Evolutionary conservation across 257 asterid species (phyloP), one percentile per base, ranked within the genome.

Genomic region (Forsythia suspensa): DNA sequence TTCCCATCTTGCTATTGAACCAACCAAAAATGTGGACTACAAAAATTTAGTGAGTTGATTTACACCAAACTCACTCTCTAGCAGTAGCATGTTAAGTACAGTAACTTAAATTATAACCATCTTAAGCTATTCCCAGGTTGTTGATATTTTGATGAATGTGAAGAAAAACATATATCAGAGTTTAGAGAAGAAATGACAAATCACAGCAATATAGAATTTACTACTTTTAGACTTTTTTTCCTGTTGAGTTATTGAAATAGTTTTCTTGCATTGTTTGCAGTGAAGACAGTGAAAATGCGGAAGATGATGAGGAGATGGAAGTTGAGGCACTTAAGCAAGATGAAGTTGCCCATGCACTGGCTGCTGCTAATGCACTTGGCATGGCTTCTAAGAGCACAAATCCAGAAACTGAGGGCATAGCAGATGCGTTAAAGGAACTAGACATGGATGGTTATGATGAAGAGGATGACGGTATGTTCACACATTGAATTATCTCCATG

Each of bases 391-490:
- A 77, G 72, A 79, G 76, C 78, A 46, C 81, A 15, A 84, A 81
- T 74, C 4, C 71, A 6, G 97, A 84, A 75, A 41, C 90, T 4
- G 96, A 90, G 73, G 74, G 82, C 86, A 79, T 93, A 72, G 70
- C 88, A 3, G 92, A 87, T 77, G 96, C 90, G 52, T 63, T 92
- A 82, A 82, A 87, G 84, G 94, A 93, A 75, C 87, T 95, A 43
- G 90, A 93, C 83, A 92, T 95, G 98, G 99, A 93, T 76, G 76
- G 85, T 71, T 95, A 95, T 76, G 98, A 93, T 42, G 92, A 95
- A 11, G 99, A 95, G 81, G 98, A 95, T 40, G 96, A 91, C 75
- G 97, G 97, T 92, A 90, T 43, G 38, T 67, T 44, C 13, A 11
- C 5, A 6, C 52, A 0, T 44, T 8, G 52, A 44, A 44, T 44